phyloP scores from a whole-genome alignment of 2,329 filamentous ascomycete genomes.

The Fusarium abutilonis region DNA sequence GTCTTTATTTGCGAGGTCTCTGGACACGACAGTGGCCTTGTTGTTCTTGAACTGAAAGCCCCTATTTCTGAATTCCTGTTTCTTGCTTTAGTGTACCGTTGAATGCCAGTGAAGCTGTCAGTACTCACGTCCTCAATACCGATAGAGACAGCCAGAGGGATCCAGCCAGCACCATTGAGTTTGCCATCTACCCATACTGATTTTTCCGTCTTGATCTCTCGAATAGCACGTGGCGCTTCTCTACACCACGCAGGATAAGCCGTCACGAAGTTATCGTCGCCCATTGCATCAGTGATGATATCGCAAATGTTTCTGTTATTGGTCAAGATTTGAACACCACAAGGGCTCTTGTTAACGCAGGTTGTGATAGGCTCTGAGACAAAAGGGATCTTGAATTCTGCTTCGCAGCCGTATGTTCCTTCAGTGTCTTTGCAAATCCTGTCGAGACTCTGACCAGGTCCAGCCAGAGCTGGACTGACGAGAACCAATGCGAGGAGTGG shows the following conservation, averaged over 20 bases:
- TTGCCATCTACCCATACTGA: slow-evolving; percentile 23
- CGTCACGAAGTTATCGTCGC: slow-evolving; percentile 9
- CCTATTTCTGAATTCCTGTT: slow-evolving; percentile 7
- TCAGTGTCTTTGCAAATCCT: slow-evolving; percentile 25
- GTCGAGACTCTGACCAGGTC: slow-evolving; percentile 21
- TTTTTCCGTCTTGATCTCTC: slow-evolving; percentile 11
- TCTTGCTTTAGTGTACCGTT: not conserved
- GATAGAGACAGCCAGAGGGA: not conserved
- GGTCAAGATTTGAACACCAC: slow-evolving; percentile 25
- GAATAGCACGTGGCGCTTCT: slow-evolving; percentile 6
- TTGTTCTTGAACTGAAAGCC: slow-evolving; percentile 15
- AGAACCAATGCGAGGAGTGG: slow-evolving; percentile 1
- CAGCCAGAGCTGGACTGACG: slow-evolving; percentile 1
- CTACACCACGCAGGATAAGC: slow-evolving; percentile 15
- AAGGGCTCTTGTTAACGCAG: slow-evolving; percentile 23
- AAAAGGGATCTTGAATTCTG: slow-evolving; percentile 15
- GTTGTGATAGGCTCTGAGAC: slow-evolving; percentile 22
- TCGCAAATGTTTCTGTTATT: slow-evolving; percentile 24
- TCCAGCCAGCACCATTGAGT: slow-evolving; percentile 7
- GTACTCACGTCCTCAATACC: slow-evolving; percentile 8
- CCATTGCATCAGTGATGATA: slow-evolving; percentile 10
- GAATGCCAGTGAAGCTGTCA: not conserved
- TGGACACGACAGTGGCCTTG: slow-evolving; percentile 7
- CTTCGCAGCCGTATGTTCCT: slow-evolving; percentile 27
- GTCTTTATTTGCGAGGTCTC: slow-evolving; percentile 26